Evolutionary conservation across 176 grass and related monocot genomes (phyloP).

Genomic region (Tillandsia fasciculata): DNA sequence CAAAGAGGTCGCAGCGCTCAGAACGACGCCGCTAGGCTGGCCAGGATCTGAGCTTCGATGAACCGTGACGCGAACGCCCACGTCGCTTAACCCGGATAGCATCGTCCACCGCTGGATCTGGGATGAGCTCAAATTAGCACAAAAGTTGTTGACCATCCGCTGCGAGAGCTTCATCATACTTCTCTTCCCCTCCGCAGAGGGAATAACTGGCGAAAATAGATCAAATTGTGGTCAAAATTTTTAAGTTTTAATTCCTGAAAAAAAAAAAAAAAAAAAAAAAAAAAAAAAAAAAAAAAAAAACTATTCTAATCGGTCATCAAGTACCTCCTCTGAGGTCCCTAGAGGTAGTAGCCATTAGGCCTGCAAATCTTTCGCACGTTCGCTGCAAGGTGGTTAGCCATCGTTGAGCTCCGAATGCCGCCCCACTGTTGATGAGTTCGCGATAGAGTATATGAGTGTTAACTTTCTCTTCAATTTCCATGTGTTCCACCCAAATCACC

Average conservation of each 20-base stretch:
- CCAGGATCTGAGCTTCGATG: slow-evolving; percentile 42
- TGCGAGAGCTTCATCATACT: slow-evolving; percentile 97
- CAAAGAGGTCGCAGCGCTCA: slow-evolving; percentile 73
- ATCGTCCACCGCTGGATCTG: slow-evolving; percentile 62
- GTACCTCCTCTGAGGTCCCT: slow-evolving; percentile 51
- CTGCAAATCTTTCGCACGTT: slow-evolving; percentile 63
- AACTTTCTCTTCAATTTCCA: slow-evolving; percentile 68
- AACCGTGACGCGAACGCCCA: slow-evolving; percentile 49
- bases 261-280: neutral
- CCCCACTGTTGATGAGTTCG: slow-evolving; percentile 60
- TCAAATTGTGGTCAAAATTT: slow-evolving; percentile 10
- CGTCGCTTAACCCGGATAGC: slow-evolving; percentile 45
- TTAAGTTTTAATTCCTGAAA: neutral
- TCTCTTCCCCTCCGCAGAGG: slow-evolving; percentile 54
- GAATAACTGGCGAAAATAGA: slow-evolving; percentile 32
- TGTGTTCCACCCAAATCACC: slow-evolving; percentile 90
- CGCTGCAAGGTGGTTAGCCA: slow-evolving; percentile 76
- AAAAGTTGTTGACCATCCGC: slow-evolving; percentile 88
- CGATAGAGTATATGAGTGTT: slow-evolving; percentile 48
- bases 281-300: neutral
- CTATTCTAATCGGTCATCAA: neutral
- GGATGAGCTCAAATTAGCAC: slow-evolving; percentile 58
- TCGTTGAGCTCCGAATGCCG: slow-evolving; percentile 67
- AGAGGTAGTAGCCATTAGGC: slow-evolving; percentile 35
- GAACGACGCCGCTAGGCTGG: slow-evolving; percentile 74